Base-by-base conservation (phyloP, 306 rosid species). In the Acmispon strigosus region DNA sequence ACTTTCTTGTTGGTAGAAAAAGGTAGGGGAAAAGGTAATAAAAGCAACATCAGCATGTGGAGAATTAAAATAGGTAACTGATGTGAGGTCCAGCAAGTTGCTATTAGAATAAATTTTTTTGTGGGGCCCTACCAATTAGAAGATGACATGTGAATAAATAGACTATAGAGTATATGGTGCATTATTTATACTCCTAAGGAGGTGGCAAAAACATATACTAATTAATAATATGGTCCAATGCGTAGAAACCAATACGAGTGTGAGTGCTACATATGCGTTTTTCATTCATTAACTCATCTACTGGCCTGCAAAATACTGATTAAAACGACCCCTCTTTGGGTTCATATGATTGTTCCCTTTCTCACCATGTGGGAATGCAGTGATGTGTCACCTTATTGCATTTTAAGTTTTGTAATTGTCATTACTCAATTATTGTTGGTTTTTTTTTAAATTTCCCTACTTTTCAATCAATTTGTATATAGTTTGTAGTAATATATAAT, bases 221-320 rank as follows among this genome's bases (percentile, higher is more conserved):
- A 45, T n/a, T n/a, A n/a, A 6, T 42, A 59, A 59, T 48, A 50
- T 54, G 60, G 81, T 42, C 88, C 84, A 81, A 81, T 85, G 73
- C 79, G 51, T 56, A 53, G 22, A 75, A 34, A 75, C 51, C 54
- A 79, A 75, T 73, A 68, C 43, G 84, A 20, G 34, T 22, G 37
- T 59, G 74, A 78, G 84, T 81, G 78, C 42, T 82, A 62, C 68
- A 70, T 69, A 62, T 32, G 69, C 62, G 61, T 53, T 57, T 74
- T 83, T 61, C 79, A 48, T 79, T 49, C 53, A 72, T 56, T 59
- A 44, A 49, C 53, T 61, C 60, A 15, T 57, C 72, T 62, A 74
- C 75, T 76, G 74, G 80, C 78, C 82, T 62, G 82, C 72, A 66
- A 36, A 78, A 73, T 44, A 80, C 19, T 84, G 62, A 76, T 70